These are phyloP conservation scores for Talaromyces wortmannii DNA, from an alignment of 495 filamentous ascomycete genomes.

Conservation along the genomic window DNA sequence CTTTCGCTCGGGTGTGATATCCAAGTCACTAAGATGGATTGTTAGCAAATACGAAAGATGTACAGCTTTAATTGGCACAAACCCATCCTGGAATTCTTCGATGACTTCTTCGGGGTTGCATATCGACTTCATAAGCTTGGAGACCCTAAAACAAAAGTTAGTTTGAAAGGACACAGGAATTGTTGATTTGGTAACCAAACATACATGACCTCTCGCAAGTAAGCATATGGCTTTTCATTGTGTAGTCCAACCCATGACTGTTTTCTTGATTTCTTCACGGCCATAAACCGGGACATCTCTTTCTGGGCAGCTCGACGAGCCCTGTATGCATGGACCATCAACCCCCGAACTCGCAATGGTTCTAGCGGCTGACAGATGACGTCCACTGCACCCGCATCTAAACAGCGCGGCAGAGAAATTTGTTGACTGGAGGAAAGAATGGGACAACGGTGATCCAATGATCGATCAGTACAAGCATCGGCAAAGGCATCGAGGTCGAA, in stretches of 20 bases:
- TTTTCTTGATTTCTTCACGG: conserved; percentile 62
- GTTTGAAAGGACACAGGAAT: neutral
- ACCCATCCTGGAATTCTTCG: conserved; percentile 44
- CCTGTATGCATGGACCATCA: conserved; percentile 78
- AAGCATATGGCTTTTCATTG: conserved; percentile 80
- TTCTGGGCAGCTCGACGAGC: conserved; percentile 62
- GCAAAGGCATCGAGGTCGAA: neutral
- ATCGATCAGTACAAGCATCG: neutral
- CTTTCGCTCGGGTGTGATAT: conserved; percentile 49
- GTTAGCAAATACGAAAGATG: neutral
- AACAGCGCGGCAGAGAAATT: conserved; percentile 42
- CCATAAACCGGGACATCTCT: conserved; percentile 60
- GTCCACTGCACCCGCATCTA: conserved; percentile 82
- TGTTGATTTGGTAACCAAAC: conserved; percentile 5
- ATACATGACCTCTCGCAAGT: conserved; percentile 74
- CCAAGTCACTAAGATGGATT: conserved; percentile 22
- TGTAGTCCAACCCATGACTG: conserved; percentile 90
- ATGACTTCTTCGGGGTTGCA: conserved; percentile 64
- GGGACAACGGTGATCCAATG: neutral
- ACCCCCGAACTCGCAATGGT: conserved; percentile 57
- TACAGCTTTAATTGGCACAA: conserved; percentile 1
- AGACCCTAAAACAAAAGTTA: conserved; percentile 55
- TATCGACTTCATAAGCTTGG: conserved; percentile 84
- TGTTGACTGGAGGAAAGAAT: neutral
- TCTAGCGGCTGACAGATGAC: conserved; percentile 74